Base-by-base conservation (phyloP, 164 flowering plant genomes). In the Chimonanthus praecox region DNA sequence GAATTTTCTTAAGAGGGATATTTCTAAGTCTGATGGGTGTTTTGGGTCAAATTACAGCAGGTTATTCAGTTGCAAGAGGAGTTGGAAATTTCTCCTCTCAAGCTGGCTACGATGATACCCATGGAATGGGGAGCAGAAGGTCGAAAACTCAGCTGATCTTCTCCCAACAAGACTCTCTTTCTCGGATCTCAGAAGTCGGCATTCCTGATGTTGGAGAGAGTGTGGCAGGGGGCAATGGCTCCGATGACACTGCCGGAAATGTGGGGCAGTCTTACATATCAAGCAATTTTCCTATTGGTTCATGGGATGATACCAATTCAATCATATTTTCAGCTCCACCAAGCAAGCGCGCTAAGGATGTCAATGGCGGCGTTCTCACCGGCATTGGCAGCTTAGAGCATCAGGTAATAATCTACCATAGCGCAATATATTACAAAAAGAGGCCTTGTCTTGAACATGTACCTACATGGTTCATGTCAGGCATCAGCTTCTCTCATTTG, bases 131-230 rank as follows among this genome's bases (percentile, higher is more conserved):
- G n/a, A 75, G 73, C 60, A 74, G 70, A 67, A 85, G 89, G 73
- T 73, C 90, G 82, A 90, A 85, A 73, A 75, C 92, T 65, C 91
- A 88, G 63, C 73, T 90, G 79, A 90, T 90, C 85, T 92, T 90
- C 85, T 88, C 90, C 10, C 67, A 90, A 64, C 88, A 86, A 80
- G 97, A 90, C 76, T 85, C 90, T 16, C 90, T 89, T 49, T 87
- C 94, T 43, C 93, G 85, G 69, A 83, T 90, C 8, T 87, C 94
- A 6, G 93, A 89, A 76, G 69, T 74, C 20, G 33, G 73, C 73
- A 75, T 75, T 21, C 63, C 77, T 3, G 73, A 70, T 6, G 85
- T 83, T 6, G 82, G 81, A 20, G 90, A 88, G 79, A 82, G 76
- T 63, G 67, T 68, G 15, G 74, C 70, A 9, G 84, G 85, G 48